phyloP scores from a whole-genome alignment of 352 stramenopile species.

The Pythium monospermum region DNA sequence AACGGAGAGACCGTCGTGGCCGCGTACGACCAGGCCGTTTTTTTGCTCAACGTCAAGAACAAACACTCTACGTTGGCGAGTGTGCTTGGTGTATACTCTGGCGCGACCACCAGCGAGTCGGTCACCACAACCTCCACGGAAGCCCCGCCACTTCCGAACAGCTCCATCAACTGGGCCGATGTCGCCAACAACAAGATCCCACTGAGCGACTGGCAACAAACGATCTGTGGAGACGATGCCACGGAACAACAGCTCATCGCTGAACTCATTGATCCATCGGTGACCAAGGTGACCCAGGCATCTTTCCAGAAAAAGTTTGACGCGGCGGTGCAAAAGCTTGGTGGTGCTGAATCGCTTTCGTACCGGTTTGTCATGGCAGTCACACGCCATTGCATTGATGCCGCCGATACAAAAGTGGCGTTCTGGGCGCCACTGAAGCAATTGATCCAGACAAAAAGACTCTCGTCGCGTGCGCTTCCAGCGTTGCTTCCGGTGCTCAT shows the following conservation, averaged over 20 bases:
- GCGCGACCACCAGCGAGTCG: background rate
- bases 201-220: slow-evolving; percentile 35
- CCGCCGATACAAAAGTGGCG: slow-evolving; percentile 32
- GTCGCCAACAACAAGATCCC: slow-evolving; percentile 32
- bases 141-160: slow-evolving; percentile 40
- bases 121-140: too few species aligned
- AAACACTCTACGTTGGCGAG: slow-evolving; percentile 69
- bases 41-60: slow-evolving; percentile 63
- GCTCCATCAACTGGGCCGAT: slow-evolving; percentile 35
- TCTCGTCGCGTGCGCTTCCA: slow-evolving; percentile 61
- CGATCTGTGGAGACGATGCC: slow-evolving; percentile 41
- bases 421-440: slow-evolving; percentile 51
- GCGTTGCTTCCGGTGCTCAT: slow-evolving; percentile 59
- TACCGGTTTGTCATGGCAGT: slow-evolving; percentile 59
- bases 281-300: slow-evolving; percentile 29
- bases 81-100: slow-evolving; percentile 45
- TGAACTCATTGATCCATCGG: slow-evolving; percentile 40
- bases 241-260: slow-evolving; percentile 50
- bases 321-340: slow-evolving; percentile 31
- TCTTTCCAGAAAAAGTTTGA: slow-evolving; percentile 52
- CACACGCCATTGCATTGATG: slow-evolving; percentile 52
- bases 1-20: slow-evolving; percentile 57
- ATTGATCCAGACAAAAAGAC: slow-evolving; percentile 45
- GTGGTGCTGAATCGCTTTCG: slow-evolving; percentile 26
- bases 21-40: slow-evolving; percentile 54